Evolutionary conservation across 306 rosid species (phyloP).

Genomic region (Casuarina equisetifolia): DNA sequence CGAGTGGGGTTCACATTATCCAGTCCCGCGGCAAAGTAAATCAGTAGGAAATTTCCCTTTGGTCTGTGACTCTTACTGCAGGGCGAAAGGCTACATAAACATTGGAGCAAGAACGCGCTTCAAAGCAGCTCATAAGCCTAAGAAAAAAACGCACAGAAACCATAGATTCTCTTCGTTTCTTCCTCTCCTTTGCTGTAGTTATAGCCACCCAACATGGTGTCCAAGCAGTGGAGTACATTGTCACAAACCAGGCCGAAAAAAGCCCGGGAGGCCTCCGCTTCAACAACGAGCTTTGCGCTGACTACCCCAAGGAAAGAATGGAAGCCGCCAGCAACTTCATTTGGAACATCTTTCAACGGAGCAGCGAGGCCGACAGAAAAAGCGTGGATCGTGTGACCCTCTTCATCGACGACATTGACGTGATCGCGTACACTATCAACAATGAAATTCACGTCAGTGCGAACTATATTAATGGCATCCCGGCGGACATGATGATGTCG

Average conservation of each 20-base stretch:
- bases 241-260: no score
- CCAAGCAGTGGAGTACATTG: constrained; percentile 36
- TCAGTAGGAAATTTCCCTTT: no score
- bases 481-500: constrained; percentile 7
- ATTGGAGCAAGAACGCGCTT: no score
- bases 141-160: neutral
- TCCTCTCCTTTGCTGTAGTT: constrained; percentile 26
- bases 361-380: constrained; percentile 20
- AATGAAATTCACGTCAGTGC: constrained; percentile 44
- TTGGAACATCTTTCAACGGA: constrained; percentile 33
- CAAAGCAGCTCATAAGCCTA: neutral
- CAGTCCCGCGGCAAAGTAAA: no score
- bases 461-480: constrained; percentile 17
- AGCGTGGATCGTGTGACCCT: constrained; percentile 23
- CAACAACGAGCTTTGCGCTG: no score
- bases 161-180: constrained; percentile 21
- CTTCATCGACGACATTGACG: constrained; percentile 28
- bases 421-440: constrained; percentile 29
- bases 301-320: no score
- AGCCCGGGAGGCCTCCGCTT: no score
- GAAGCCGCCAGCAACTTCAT: neutral
- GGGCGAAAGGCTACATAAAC: no score
- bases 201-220: constrained; percentile 25
- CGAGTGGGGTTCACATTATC: no score
- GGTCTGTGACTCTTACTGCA: no score